Percentiles rank a stretch among this genome's conserved stretches.
phyloP scores from a whole-genome alignment of 179 eudicot genomes.

The Amaranthus tricolor region DNA sequence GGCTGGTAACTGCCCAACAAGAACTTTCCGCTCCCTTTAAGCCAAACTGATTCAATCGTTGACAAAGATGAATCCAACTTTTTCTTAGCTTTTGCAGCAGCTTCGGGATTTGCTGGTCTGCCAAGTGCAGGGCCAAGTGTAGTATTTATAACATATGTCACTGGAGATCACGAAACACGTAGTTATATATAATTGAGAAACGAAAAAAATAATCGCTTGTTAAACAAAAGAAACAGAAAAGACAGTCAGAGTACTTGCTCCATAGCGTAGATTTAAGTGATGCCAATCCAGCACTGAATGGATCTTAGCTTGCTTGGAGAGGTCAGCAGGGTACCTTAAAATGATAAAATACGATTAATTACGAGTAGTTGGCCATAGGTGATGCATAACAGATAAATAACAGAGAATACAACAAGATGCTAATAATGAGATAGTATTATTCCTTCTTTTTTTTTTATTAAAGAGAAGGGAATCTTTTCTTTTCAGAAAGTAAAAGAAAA shows the following conservation, averaged over 20 bases:
- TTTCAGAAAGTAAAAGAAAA: too few species aligned
- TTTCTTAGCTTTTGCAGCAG: conserved; percentile 64
- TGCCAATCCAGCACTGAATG: conserved; percentile 93
- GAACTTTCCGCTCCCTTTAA: conserved; percentile 67
- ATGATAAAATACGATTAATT: background rate
- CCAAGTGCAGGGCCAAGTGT: conserved; percentile 63
- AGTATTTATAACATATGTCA: conserved; percentile 40
- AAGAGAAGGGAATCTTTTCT: too few species aligned
- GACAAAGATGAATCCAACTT: conserved; percentile 55
- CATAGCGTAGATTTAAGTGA: conserved; percentile 78
- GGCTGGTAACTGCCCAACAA: conserved; percentile 75
- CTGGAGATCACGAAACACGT: conserved; percentile 26
- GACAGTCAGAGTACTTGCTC: conserved; percentile 50
- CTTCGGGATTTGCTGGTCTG: conserved; percentile 42
- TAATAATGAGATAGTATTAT: background rate
- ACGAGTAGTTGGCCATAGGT: background rate
- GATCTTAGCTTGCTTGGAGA: conserved; percentile 69
- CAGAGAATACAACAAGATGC: background rate
- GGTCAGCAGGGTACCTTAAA: conserved; percentile 83
- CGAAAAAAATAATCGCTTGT: background rate
- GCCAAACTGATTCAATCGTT: conserved; percentile 70
- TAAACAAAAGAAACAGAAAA: background rate
- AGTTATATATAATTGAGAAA: conserved; percentile 22
- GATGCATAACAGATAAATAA: background rate
- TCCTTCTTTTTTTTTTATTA: too few species aligned